Evolutionary conservation across 306 rosid species (phyloP), one percentile per base, ranked within the genome.

Genomic region (Castanospermum australe): DNA sequence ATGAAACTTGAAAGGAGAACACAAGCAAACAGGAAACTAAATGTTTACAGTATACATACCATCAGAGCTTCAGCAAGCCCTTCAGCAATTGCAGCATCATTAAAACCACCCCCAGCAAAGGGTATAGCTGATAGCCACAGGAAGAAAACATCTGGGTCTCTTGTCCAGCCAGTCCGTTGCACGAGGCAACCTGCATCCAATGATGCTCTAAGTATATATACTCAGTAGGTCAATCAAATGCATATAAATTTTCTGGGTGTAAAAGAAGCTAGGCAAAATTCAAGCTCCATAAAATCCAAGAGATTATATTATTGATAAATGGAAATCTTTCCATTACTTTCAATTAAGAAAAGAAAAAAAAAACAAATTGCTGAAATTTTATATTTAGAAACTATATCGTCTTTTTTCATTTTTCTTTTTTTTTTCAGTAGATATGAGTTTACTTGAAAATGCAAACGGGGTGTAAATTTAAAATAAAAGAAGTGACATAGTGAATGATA

Each of bases 41-140:
- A 39, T 14, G 41, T 42, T 61, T 21, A 45, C 20, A 54, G 61
- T 62, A 69, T 33, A 50, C 84, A 68, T 81, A 91, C 99, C 99
- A 93, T 91, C 47, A 95, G 74, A 81, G 98, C 98, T 88, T 93
- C 99, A 78, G 98, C 84, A 64, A 95, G 97, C 83, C 99, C 99
- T 89, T 95, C 99, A n/a, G 96, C 98, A 76, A 93, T 89, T 73
- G 99, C 99, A 67, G 88, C 96, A 51, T 95, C 98, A 87, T 82
- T 76, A 83, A 95, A 93, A 69, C 99, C 99, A 69, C 98, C 99
- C 10, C 99, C 97, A 73, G 84, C 76, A 81, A 95, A 90, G 71
- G 98, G 92, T 77, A 95, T 66, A 32, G 92, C 81, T 66, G 92
- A 87, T 72, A 95, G 89, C 99, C 99, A 91, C 24, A 35, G 79